Conservation (phyloP, 768 basidiomycete genomes). For the Mycena filopes region DNA sequence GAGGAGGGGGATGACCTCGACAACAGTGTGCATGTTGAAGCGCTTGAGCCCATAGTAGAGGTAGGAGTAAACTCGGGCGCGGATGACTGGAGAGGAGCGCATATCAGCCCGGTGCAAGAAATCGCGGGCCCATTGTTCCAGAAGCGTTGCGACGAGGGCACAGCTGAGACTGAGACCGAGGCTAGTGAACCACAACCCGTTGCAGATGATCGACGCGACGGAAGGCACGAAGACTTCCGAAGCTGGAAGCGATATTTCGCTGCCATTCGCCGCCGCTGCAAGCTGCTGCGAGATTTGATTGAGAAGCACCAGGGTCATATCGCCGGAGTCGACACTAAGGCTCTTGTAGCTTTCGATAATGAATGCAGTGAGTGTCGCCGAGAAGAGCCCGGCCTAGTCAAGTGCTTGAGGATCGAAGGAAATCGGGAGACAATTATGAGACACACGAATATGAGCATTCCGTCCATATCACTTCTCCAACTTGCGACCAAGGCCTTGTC, state of each 20-base stretch:
- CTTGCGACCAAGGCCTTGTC: constrained; percentile 11
- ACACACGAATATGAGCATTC: constrained; percentile 17
- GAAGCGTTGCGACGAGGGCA: too few relatives aligned
- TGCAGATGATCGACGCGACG: constrained; percentile 5
- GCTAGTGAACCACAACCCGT: not conserved
- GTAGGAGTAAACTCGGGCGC: too few relatives aligned
- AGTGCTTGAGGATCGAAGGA: not conserved
- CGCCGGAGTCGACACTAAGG: not conserved
- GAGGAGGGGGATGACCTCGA: too few relatives aligned
- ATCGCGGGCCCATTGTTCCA: too few relatives aligned
- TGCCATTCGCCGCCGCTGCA: not conserved
- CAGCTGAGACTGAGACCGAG: too few relatives aligned
- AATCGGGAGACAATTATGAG: not conserved
- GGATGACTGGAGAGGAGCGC: too few relatives aligned
- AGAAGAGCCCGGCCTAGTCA: constrained; percentile 22
- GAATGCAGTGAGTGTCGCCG: constrained; percentile 20
- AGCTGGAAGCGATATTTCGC: not conserved
- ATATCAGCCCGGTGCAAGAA: too few relatives aligned
- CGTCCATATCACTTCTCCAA: constrained; percentile 9
- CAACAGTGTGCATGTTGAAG: too few relatives aligned
- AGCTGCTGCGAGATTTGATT: not conserved
- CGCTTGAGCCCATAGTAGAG: too few relatives aligned
- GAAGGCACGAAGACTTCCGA: not conserved
- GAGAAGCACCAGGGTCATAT: not conserved
- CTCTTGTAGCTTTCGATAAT: constrained; percentile 20